phyloP scores from a whole-genome alignment of 257 asterid species.

The Solanum pinnatisectum region DNA sequence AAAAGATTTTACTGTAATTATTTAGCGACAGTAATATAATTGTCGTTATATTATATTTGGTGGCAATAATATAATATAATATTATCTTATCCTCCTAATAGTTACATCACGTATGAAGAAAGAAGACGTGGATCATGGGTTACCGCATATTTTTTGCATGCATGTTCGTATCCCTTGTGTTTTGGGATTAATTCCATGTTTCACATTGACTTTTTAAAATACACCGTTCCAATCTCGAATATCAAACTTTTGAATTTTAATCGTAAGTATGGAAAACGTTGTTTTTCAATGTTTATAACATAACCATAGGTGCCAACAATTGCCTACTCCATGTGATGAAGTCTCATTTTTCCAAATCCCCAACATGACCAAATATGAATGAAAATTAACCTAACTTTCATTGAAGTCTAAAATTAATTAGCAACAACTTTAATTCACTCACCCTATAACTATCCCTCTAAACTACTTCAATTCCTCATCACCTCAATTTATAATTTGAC shows the following conservation, averaged over 20 bases:
- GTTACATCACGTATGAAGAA: no score
- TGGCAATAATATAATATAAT: no score
- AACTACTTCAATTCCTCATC: not conserved
- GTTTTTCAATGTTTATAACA: not conserved
- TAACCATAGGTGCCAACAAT: not conserved
- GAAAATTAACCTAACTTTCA: not conserved
- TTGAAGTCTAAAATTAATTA: not conserved
- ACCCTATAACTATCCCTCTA: not conserved
- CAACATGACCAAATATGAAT: not conserved
- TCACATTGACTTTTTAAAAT: not conserved
- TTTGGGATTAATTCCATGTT: not conserved
- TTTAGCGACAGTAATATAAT: no score
- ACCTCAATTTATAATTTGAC: not conserved
- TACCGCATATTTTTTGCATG: not conserved
- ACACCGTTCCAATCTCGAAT: fast-evolving
- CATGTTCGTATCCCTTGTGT: not conserved
- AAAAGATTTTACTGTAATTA: no score
- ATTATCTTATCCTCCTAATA: no score
- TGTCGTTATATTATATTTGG: no score
- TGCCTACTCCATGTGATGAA: not conserved
- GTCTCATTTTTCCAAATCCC: not conserved
- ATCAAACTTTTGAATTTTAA: not conserved
- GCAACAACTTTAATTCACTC: not conserved
- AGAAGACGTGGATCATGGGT: no score
- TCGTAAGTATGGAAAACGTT: not conserved